phyloP scores from a whole-genome alignment of 371 early-diverging fungal species.

The Hamiltosporidium tvaerminnensis region DNA sequence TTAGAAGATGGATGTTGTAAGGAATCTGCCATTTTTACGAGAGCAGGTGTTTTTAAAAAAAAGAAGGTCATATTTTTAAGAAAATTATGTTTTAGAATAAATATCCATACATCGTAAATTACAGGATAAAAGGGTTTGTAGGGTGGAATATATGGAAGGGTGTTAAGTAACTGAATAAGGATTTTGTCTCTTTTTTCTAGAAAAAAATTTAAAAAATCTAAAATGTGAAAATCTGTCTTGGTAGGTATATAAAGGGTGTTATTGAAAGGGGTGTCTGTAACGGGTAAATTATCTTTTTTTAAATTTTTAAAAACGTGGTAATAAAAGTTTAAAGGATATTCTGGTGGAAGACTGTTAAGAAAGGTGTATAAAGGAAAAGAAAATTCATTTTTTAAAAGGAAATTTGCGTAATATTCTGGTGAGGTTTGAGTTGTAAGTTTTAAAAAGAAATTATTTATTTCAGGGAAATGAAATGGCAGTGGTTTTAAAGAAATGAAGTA shows the following conservation, averaged over 20 bases:
- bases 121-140: neutral
- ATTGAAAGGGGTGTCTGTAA: neutral
- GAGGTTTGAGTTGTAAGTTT: no score
- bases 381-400: neutral
- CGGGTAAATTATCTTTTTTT: neutral
- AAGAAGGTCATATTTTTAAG: slow-evolving; percentile 2
- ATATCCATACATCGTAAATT: slow-evolving; percentile 9
- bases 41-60: slow-evolving; percentile 17
- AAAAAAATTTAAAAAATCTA: slow-evolving; percentile 14
- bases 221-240: slow-evolving; percentile 4
- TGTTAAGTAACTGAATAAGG: slow-evolving; percentile 3
- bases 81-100: slow-evolving; percentile 6
- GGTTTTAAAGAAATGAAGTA: no score
- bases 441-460: no score
- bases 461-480: no score
- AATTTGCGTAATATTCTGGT: no score
- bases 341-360: neutral
- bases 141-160: slow-evolving; percentile 10
- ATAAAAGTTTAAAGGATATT: slow-evolving; percentile 5
- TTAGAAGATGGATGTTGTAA: neutral
- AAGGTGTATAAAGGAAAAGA: slow-evolving; percentile 9
- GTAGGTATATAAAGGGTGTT: no score
- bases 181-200: slow-evolving; percentile 1
- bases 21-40: slow-evolving; percentile 5
- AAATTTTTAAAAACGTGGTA: slow-evolving; percentile 8